Conservation (phyloP, 139 green algal species). For the Microglena sp. region DNA sequence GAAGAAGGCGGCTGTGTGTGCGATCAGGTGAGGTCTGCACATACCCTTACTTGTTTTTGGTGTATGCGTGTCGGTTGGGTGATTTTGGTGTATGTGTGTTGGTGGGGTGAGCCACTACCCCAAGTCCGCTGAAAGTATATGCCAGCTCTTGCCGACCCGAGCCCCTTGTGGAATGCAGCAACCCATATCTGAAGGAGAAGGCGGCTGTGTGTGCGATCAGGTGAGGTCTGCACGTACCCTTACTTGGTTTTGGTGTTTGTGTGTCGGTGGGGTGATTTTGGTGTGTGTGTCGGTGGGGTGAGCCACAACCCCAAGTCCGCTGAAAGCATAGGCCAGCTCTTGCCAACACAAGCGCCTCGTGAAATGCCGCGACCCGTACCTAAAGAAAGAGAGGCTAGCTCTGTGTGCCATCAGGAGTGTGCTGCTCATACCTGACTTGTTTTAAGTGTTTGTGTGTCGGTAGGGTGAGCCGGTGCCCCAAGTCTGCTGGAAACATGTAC, state of each 20-base stretch:
- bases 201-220: conserved; percentile 74
- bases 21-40: conserved; percentile 39
- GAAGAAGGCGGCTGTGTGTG: conserved; percentile 90
- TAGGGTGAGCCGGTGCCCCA: no score
- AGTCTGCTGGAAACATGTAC: no score
- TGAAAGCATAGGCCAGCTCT: no score
- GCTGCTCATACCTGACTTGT: background rate
- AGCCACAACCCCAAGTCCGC: no score
- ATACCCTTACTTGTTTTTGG: background rate
- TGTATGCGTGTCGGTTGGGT: conserved; percentile 4
- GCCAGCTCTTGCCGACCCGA: no score
- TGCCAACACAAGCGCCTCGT: conserved; percentile 84
- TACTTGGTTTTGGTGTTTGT: no score
- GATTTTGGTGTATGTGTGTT: background rate
- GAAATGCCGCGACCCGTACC: conserved; percentile 61
- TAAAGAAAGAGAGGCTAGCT: conserved; percentile 92
- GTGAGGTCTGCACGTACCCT: conserved; percentile 24
- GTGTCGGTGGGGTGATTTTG: no score
- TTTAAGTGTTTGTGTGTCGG: no score
- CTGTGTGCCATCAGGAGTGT: conserved; percentile 58
- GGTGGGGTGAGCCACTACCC: no score
- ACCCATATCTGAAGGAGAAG: conserved; percentile 92
- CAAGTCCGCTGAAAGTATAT: no score
- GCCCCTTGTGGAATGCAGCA: no score
- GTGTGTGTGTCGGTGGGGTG: no score